Conservation (phyloP, 495 filamentous ascomycete genomes). For the Podospora bellae-mahoneyi region DNA sequence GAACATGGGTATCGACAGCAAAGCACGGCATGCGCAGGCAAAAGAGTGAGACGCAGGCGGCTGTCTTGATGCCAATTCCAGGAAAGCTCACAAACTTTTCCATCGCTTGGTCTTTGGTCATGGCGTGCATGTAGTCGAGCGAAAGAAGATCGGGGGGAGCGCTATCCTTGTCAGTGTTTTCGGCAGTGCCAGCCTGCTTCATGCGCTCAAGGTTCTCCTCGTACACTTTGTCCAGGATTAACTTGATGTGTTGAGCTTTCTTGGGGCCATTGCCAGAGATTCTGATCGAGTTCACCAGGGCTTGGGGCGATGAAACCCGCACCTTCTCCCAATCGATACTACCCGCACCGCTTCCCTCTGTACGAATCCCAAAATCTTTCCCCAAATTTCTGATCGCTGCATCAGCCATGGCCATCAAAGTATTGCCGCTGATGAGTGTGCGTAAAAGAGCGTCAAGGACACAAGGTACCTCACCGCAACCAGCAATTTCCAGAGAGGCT, state of each 20-base stretch:
- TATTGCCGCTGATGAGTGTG: slow-evolving; percentile 75
- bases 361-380: slow-evolving; percentile 57
- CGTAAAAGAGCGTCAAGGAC: slow-evolving; percentile 85
- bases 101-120: slow-evolving; percentile 68
- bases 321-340: slow-evolving; percentile 88
- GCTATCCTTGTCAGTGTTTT: background rate
- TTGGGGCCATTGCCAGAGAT: slow-evolving; percentile 69
- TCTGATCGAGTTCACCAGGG: slow-evolving; percentile 71
- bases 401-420: slow-evolving; percentile 62
- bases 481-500: slow-evolving; percentile 75
- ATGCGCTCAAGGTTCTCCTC: slow-evolving; percentile 55
- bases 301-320: slow-evolving; percentile 56
- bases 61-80: slow-evolving; percentile 89
- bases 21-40: slow-evolving; percentile 74
- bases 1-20: slow-evolving; percentile 84
- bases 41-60: slow-evolving; percentile 80
- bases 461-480: slow-evolving; percentile 91
- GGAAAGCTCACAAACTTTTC: slow-evolving; percentile 68
- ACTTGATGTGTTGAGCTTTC: slow-evolving; percentile 68
- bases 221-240: slow-evolving; percentile 75
- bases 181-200: background rate
- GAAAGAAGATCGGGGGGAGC: slow-evolving; percentile 41
- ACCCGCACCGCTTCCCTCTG: slow-evolving; percentile 49
- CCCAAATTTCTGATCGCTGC: slow-evolving; percentile 69
- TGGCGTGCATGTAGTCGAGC: slow-evolving; percentile 71